These are phyloP conservation scores for Martiniozyma asiatica DNA, from an alignment of 1,139 yeast genomes.

Conservation along the genomic window DNA sequence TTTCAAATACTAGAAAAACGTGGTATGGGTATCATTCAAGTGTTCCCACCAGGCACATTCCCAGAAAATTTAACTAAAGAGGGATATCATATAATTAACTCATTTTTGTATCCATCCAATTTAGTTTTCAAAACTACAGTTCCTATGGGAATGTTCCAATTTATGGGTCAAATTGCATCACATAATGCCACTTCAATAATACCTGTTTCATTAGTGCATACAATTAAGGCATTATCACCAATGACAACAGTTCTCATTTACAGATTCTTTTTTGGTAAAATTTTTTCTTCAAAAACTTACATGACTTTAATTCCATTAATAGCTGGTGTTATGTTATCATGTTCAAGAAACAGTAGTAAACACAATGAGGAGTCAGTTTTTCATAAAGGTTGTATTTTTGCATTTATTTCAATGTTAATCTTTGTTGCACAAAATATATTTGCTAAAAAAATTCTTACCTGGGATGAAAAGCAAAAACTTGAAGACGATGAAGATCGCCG, in stretches of 20 bases:
- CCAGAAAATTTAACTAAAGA: slow-evolving; percentile 28
- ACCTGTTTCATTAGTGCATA: slow-evolving; percentile 86
- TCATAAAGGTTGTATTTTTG: slow-evolving; percentile 56
- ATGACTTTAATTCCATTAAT: slow-evolving; percentile 66
- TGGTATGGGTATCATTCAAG: slow-evolving; percentile 7
- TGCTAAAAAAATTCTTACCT: slow-evolving; percentile 70
- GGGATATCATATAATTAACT: slow-evolving; percentile 18
- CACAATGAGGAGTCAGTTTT: slow-evolving; percentile 25
- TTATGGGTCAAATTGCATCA: slow-evolving; percentile 78
- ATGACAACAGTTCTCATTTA: slow-evolving; percentile 77
- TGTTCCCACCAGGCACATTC: slow-evolving; percentile 48
- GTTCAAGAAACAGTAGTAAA: slow-evolving; percentile 34
- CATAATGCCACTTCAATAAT: slow-evolving; percentile 81
- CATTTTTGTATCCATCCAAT: slow-evolving; percentile 39
- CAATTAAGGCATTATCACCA: slow-evolving; percentile 84
- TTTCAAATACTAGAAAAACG: slow-evolving; percentile 7
- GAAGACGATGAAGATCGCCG: slow-evolving; percentile 13
- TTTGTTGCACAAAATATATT: slow-evolving; percentile 88
- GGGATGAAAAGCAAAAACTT: slow-evolving; percentile 8
- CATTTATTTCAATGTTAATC: slow-evolving; percentile 70
- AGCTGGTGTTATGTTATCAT: slow-evolving; percentile 75
- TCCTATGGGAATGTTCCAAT: slow-evolving; percentile 91
- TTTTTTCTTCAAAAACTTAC: slow-evolving; percentile 58
- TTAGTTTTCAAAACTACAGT: slow-evolving; percentile 55
- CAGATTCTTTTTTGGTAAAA: slow-evolving; percentile 42